Conservation (phyloP, 805 yeast species). For the Yarrowia porcina region DNA sequence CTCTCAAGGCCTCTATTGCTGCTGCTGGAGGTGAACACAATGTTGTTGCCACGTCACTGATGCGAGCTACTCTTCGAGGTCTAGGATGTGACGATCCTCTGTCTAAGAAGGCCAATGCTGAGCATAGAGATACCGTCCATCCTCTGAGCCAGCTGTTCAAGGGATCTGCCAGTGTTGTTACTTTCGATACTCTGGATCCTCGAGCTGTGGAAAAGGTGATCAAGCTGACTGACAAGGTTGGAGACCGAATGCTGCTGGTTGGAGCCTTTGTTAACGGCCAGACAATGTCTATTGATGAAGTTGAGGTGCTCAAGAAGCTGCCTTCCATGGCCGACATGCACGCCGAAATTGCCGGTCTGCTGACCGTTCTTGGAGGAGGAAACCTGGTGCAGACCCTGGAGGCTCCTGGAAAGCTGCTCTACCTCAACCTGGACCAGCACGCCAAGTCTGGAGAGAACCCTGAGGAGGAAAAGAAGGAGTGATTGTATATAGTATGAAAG, state of each 20-base stretch:
- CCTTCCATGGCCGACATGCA: constrained; percentile 71
- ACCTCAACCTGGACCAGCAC: constrained; percentile 54
- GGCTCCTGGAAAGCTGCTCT: constrained; percentile 61
- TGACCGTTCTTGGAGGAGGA: constrained; percentile 84
- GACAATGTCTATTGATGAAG: constrained; percentile 49
- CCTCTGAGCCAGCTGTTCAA: constrained; percentile 66
- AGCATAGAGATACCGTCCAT: constrained; percentile 45
- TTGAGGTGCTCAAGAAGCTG: constrained; percentile 65
- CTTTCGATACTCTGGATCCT: constrained; percentile 72
- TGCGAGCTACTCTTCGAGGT: constrained; percentile 73
- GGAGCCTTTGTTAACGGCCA: constrained; percentile 79
- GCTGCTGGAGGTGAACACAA: constrained; percentile 68
- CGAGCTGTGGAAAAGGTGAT: constrained; percentile 56
- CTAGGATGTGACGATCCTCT: constrained; percentile 74
- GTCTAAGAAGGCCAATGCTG: constrained; percentile 47
- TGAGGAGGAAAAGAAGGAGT: constrained; percentile 3
- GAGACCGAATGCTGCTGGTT: constrained; percentile 71
- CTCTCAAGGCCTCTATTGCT: constrained; percentile 57
- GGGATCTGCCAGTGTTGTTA: constrained; percentile 84
- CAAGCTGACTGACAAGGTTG: constrained; percentile 56
- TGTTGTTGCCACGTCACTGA: constrained; percentile 63
- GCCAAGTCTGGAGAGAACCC: constrained; percentile 22
- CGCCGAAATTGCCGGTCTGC: constrained; percentile 75
- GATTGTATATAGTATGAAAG: neutral
- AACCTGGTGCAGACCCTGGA: constrained; percentile 81